Evolutionary conservation across 1,139 yeast species (phyloP).

Genomic region (Suhomyces bribrorum): DNA sequence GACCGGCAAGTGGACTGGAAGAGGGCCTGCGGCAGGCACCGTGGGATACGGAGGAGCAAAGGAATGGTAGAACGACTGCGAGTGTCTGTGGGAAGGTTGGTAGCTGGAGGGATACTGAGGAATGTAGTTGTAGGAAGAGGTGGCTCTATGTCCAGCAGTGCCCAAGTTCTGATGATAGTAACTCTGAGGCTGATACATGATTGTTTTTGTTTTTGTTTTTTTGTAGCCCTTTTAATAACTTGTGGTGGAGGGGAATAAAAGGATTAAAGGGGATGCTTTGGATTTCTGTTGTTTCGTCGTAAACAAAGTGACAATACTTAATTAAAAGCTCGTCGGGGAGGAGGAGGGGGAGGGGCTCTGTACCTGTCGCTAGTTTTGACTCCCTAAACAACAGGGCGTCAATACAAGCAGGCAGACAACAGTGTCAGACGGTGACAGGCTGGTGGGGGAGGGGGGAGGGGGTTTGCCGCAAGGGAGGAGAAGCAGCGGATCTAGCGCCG

Average conservation of each 20-base stretch:
- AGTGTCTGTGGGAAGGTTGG: constrained; percentile 13
- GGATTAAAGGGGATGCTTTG: constrained; percentile 32
- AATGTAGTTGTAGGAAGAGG: constrained; percentile 31
- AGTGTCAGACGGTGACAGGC: no score
- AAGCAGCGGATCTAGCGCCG: no score
- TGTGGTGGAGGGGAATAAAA: no score
- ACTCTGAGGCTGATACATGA: constrained; percentile 22
- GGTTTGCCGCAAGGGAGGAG: no score
- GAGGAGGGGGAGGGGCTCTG: no score
- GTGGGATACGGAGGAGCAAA: constrained; percentile 16
- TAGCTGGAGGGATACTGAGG: constrained; percentile 19
- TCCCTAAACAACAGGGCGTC: no score
- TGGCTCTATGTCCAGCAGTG: constrained; percentile 42
- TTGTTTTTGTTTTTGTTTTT: not conserved
- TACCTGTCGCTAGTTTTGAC: no score
- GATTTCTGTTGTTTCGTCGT: no score
- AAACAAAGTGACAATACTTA: constrained; percentile 15
- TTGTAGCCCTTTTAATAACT: no score
- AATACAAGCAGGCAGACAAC: no score
- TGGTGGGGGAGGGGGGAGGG: no score
- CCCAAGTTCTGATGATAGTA: constrained; percentile 34
- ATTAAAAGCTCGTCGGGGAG: constrained; percentile 15
- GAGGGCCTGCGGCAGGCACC: constrained; percentile 13
- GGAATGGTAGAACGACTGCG: constrained; percentile 16
- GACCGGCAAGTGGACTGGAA: constrained; percentile 14